Conservation (phyloP, 2,329 filamentous ascomycete species). For the Aspergillus fumigatiaffinis region DNA sequence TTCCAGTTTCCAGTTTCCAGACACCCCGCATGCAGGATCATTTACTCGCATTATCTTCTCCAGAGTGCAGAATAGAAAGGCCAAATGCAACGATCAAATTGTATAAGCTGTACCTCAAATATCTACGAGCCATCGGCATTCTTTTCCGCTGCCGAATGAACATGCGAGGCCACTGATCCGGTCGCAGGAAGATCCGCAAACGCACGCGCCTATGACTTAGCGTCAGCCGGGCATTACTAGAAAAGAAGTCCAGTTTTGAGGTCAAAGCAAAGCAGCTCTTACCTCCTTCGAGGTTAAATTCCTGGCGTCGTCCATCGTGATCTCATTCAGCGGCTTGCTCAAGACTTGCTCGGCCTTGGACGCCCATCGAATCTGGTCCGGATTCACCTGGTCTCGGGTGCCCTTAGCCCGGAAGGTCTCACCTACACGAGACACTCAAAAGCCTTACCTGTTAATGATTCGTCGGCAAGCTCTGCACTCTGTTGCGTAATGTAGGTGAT, state of each 20-base stretch:
- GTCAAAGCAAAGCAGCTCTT: neutral
- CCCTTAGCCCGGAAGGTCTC: neutral
- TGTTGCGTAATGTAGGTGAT: slow-evolving; percentile 9
- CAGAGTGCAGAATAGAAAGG: neutral
- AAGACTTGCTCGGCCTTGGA: slow-evolving; percentile 7
- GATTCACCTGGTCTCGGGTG: neutral
- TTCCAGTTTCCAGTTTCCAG: too few relatives aligned
- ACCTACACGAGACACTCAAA: neutral
- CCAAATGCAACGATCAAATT: neutral
- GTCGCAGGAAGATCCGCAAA: slow-evolving; percentile 12
- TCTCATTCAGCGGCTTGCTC: slow-evolving; percentile 10
- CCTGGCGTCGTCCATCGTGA: slow-evolving; percentile 8
- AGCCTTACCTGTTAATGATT: neutral
- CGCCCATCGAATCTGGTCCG: slow-evolving; percentile 9
- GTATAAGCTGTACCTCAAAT: neutral
- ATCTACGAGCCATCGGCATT: slow-evolving; percentile 3
- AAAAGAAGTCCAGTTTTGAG: neutral
- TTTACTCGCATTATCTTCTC: neutral
- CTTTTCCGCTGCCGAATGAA: slow-evolving; percentile 12
- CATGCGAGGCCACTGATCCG: slow-evolving; percentile 16
- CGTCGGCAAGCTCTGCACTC: slow-evolving; percentile 10
- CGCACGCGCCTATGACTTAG: slow-evolving; percentile 5
- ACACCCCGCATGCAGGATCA: too few relatives aligned
- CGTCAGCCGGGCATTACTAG: neutral
- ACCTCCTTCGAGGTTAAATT: slow-evolving; percentile 12